Evolutionary conservation across 306 rosid genomes (phyloP).

Genomic region (Dalbergia cultrata): DNA sequence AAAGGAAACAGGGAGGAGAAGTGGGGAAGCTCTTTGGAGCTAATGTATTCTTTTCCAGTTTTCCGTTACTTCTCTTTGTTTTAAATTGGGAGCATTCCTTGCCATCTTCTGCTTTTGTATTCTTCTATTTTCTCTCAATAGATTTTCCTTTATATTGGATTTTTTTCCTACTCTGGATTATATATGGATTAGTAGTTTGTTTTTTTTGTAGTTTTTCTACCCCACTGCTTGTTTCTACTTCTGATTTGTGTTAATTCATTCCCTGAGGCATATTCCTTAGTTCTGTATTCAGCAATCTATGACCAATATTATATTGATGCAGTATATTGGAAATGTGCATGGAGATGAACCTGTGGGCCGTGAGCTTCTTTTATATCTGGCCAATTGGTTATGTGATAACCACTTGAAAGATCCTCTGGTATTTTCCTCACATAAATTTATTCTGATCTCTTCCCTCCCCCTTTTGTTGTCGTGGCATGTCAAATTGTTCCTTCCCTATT

Average conservation of each 20-base stretch:
- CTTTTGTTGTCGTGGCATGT: neutral
- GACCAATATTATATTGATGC: constrained; percentile 56
- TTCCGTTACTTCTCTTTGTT: neutral
- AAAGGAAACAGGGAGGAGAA: too few relatives aligned
- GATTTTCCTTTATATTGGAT: neutral
- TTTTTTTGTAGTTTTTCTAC: constrained; percentile 12
- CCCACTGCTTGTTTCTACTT: constrained; percentile 15
- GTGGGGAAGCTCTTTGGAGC: neutral
- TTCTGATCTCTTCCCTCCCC: neutral
- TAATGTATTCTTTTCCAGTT: neutral
- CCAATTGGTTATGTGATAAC: constrained; percentile 96
- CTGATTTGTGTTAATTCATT: constrained; percentile 26
- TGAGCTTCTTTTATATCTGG: constrained; percentile 80
- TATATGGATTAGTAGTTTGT: constrained; percentile 4
- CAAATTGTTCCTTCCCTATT: constrained; percentile 13
- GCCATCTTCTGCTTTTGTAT: neutral
- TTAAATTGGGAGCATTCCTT: neutral
- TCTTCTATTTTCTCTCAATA: neutral
- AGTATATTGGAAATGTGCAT: constrained; percentile 97
- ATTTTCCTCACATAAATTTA: constrained; percentile 43
- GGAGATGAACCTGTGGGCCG: constrained; percentile 99
- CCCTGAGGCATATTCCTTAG: constrained; percentile 4
- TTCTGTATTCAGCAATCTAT: constrained; percentile 40
- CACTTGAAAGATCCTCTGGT: constrained; percentile 86
- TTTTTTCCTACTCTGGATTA: neutral